Evolutionary conservation across 2,329 filamentous ascomycete genomes (phyloP), one percentile per base, ranked within the genome.

Genomic region (Fusarium albosuccineum): DNA sequence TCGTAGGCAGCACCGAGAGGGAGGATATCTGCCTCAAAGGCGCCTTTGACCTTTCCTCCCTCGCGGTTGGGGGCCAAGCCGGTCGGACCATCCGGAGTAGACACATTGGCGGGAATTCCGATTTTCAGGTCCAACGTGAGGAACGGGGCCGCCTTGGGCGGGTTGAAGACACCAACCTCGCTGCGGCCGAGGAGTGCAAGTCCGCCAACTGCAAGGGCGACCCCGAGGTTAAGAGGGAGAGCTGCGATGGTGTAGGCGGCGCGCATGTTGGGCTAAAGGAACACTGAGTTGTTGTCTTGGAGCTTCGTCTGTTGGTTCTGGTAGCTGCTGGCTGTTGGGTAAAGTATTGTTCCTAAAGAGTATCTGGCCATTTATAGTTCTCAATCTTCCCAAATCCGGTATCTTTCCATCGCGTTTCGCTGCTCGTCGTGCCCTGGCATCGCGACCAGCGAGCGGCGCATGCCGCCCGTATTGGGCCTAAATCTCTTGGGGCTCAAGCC

Each of bases 21-120:
- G 5, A 45, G 22, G 11, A 30, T 58, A 9, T 64, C 52, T 4
- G 52, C 58, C 6, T 64, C 61, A 13, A 62, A 62, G 2, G 58
- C 58, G 3, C 61, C 46, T 1, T 27, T 49, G 0, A 37, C 53
- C 9, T 29, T 58, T 8, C 58, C 52, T 1, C 58, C 58, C 29
- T 56, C 17, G 1, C 30, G 14, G 6, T 62, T 62, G 2, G 51
- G 53, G 11, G 46, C 58, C 0, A 51, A 6, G 8, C 17, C 52
- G 9, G n/a, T 29, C 9, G n/a, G 9, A 5, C 42, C 49, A 22
- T 64, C 61, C 0, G 51, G 53, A 10, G 58, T 57, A n/a, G 61
- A 51, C 5, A 62, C 48, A 6, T 62, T 64, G 6, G 48, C 14
- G 10, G 54, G 46, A 4, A 48, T n/a, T 13, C 22, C 16, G 5